These are phyloP conservation scores for Solanum okadae DNA, from an alignment of 257 asterid species.

Conservation along the genomic window DNA sequence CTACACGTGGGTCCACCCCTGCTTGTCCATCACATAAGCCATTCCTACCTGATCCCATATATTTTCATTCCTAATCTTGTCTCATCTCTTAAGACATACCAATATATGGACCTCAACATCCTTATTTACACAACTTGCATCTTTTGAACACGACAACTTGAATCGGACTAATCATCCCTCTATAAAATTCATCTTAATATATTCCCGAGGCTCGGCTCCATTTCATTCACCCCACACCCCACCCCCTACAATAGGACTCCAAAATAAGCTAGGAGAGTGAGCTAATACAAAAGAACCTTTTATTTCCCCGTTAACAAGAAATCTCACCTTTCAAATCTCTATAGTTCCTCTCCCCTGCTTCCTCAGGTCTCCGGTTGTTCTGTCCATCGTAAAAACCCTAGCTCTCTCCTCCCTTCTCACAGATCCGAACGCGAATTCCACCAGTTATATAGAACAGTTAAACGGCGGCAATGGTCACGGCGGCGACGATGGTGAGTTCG, in stretches of 20 bases:
- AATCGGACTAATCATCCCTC: neutral
- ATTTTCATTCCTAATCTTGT: neutral
- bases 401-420: neutral
- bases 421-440: neutral
- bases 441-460: neutral
- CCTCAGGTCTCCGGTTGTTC: neutral
- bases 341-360: neutral
- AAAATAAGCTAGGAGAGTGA: neutral
- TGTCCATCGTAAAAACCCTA: neutral
- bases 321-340: neutral
- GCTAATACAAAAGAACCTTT: neutral
- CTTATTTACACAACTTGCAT: neutral
- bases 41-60: accelerated
- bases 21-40: neutral
- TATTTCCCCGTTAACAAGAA: neutral
- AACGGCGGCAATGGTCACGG: slow-evolving; percentile 28
- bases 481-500: slow-evolving; percentile 78
- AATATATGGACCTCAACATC: neutral
- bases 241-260: neutral
- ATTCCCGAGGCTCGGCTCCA: neutral
- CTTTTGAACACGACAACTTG: neutral
- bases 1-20: too few species aligned
- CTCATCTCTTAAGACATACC: neutral
- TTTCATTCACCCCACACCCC: too few species aligned
- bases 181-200: neutral